Conservation (phyloP, 1,139 yeast species). For the Pneumocystis murina region DNA sequence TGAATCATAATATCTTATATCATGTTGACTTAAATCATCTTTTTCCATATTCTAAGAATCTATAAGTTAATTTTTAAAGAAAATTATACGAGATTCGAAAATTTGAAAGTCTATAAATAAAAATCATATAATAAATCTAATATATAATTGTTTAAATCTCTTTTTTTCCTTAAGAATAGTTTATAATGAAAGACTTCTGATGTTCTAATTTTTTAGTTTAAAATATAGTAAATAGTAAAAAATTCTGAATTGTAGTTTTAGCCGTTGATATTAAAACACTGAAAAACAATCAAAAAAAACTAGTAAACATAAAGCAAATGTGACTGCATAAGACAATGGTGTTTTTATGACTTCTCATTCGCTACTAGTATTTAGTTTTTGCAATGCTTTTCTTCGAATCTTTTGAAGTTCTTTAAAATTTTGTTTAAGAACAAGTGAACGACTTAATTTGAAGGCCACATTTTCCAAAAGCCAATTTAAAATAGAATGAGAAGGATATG, state of each 20-base stretch:
- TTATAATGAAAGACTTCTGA: background rate
- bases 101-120: no score
- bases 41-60: background rate
- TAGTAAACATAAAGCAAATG: background rate
- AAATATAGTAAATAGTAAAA: background rate
- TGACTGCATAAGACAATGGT: background rate
- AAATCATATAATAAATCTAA: no score
- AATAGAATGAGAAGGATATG: constrained; percentile 87
- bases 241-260: background rate
- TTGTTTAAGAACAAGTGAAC: constrained; percentile 41
- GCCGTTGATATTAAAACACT: background rate
- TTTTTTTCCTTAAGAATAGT: background rate
- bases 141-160: background rate
- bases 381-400: constrained; percentile 67
- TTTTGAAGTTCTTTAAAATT: constrained; percentile 63
- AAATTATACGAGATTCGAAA: background rate
- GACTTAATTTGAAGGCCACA: constrained; percentile 68
- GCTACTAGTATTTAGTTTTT: constrained; percentile 27
- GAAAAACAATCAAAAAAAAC: background rate
- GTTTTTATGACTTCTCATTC: background rate
- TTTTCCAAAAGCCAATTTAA: constrained; percentile 75
- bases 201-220: background rate
- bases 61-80: background rate
- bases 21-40: background rate
- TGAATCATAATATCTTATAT: background rate